These are phyloP conservation scores for Baffinella frigidus DNA, from an alignment of 208 protist species.

Conservation along the genomic window DNA sequence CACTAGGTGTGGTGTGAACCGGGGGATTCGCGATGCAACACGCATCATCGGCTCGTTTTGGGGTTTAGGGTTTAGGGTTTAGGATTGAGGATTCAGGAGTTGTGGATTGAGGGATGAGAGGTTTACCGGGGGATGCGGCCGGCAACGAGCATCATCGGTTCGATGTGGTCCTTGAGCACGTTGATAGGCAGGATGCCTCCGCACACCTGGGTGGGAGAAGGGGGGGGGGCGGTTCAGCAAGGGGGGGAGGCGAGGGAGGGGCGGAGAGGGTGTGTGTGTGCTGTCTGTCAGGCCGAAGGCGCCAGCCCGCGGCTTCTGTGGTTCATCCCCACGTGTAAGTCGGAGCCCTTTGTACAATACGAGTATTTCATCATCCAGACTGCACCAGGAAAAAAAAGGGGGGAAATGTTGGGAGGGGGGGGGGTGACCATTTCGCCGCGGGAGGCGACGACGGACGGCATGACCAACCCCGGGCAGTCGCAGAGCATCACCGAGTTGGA, in stretches of 20 bases:
- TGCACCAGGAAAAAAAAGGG: no score
- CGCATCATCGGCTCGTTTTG: no score
- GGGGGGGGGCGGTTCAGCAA: no score
- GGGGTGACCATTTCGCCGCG: conserved; percentile 63
- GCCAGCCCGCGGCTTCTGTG: not conserved
- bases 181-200: conserved; percentile 52
- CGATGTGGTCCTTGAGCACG: conserved; percentile 49
- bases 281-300: not conserved
- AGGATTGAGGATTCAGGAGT: not conserved
- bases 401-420: no score
- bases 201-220: conserved; percentile 6
- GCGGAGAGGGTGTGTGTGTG: no score
- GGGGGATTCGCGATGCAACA: not conserved
- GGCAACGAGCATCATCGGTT: conserved; percentile 29
- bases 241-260: not conserved
- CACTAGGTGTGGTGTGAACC: no score
- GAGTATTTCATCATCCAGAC: not conserved
- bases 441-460: conserved; percentile 74
- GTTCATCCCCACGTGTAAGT: not conserved
- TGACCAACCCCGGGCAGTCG: conserved; percentile 98
- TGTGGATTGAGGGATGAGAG: not conserved
- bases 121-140: conserved; percentile 29
- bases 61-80: no score
- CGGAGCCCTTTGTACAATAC: not conserved
- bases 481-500: conserved; percentile 85